Base-by-base conservation (phyloP, 1,284 basidiomycete species). In the Moesziomyces sp. region DNA sequence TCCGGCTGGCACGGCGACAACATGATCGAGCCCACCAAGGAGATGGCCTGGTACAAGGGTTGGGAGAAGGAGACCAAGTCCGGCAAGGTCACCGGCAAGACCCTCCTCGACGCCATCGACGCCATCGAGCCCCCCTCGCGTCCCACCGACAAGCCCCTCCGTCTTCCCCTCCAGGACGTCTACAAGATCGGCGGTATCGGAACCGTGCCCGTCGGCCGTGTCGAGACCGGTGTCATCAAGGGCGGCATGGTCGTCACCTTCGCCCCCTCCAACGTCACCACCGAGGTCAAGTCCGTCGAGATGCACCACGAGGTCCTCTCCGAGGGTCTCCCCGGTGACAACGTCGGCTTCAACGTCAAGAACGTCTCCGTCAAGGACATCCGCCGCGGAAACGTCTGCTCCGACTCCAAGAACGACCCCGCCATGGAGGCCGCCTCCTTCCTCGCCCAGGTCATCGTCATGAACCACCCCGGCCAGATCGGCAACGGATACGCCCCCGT, bases 171-270 rank as follows among this genome's bases (percentile, higher is more conserved):
- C 87, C 96, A 99, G 90, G 96, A 99, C 90, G 96, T 99, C 84
- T 99, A 99, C 93, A 99, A 99, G 91, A 99, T 99, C 85, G 96
- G 96, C 88, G 96, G 96, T 95, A 99, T 99, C 85, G 96, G 96
- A 82, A 99, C 96, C 84, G 97, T 99, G 83, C 96, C 96, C 86
- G 96, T 99, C 88, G 96, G 96, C 87, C 96, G 97, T 93, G 96
- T 99, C 85, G 96, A 99, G 90, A 99, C 97, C 85, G 96, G 97
- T 91, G 86, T 94, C 87, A 98, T 99, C 91, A 98, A 98, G 90
- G 93, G 94, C 84, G 95, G 96, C 86, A 98, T 99, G 96, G 85
- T 86, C 58, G 96, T 98, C 86, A 91, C 88, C 86, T 99, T 99
- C 84, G 96, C 97, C 80, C 96, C 96, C 75, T 87, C 93, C 78